Percentiles rank a stretch among this genome's conserved stretches.
Conservation (phyloP, 768 basidiomycete genomes). For the Rhizopogon roseolus region DNA sequence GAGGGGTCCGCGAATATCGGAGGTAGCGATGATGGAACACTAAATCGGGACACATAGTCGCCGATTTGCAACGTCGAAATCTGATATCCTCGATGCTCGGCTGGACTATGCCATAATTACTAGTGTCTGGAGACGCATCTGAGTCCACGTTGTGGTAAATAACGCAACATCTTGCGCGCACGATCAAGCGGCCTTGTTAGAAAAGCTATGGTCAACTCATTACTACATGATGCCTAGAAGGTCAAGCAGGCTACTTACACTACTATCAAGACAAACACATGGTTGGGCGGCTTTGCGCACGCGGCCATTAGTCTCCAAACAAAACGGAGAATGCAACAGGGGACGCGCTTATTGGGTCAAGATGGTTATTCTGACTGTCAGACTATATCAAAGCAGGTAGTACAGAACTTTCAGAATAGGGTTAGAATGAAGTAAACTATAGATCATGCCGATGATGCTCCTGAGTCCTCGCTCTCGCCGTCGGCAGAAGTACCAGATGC, state of each 20-base stretch:
- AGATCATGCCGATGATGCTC: constrained; percentile 27
- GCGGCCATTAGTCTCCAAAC: not conserved
- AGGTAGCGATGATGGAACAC: constrained; percentile 2
- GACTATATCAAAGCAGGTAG: constrained; percentile 28
- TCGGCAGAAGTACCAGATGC: constrained; percentile 40
- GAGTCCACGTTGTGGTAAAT: no score
- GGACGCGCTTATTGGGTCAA: not conserved
- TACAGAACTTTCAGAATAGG: constrained; percentile 24
- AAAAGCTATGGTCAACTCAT: no score
- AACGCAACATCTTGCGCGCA: no score
- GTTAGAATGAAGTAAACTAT: constrained; percentile 18
- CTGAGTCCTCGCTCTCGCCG: constrained; percentile 56
- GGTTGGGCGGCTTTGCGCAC: no score
- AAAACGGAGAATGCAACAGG: not conserved
- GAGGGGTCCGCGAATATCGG: not conserved
- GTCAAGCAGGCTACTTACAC: no score
- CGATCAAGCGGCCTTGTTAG: no score
- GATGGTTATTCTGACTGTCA: constrained; percentile 16
- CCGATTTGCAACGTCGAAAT: not conserved
- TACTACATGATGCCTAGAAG: no score
- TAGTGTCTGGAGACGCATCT: no score
- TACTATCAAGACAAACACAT: no score
- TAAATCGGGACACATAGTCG: constrained; percentile 10
- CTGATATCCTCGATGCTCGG: no score
- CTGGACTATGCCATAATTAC: no score